Evolutionary conservation across 108 stramenopile genomes (phyloP).

Genomic region (Thalassiosira profunda): DNA sequence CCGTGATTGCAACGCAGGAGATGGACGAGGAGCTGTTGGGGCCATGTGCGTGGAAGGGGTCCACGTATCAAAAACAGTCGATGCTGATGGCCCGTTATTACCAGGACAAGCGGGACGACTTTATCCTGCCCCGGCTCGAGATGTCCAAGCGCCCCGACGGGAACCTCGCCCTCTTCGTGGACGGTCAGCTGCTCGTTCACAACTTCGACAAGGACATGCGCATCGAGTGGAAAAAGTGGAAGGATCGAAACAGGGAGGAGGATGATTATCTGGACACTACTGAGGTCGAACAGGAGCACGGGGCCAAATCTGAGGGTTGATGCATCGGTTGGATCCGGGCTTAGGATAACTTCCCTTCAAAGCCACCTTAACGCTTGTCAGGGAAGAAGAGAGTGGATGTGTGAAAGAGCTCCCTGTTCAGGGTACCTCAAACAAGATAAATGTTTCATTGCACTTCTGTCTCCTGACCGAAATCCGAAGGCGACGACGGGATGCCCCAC

Average conservation of each 20-base stretch:
- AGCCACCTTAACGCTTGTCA: no score
- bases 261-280: background rate
- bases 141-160: background rate
- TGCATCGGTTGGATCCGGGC: no score
- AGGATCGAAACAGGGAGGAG: background rate
- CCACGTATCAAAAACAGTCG: background rate
- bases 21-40: background rate
- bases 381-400: no score
- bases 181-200: background rate
- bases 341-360: no score
- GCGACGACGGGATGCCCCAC: constrained; percentile 54
- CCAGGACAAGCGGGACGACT: background rate
- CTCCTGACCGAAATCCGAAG: no score
- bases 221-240: background rate
- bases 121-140: background rate
- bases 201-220: background rate
- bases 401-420: no score
- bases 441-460: no score
- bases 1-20: background rate
- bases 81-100: background rate
- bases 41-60: background rate
- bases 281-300: background rate
- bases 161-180: background rate
- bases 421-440: no score
- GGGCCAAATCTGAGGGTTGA: background rate